Evolutionary conservation across 306 rosid species (phyloP), one percentile per base, ranked within the genome.

Genomic region (Vigna nakashimae): DNA sequence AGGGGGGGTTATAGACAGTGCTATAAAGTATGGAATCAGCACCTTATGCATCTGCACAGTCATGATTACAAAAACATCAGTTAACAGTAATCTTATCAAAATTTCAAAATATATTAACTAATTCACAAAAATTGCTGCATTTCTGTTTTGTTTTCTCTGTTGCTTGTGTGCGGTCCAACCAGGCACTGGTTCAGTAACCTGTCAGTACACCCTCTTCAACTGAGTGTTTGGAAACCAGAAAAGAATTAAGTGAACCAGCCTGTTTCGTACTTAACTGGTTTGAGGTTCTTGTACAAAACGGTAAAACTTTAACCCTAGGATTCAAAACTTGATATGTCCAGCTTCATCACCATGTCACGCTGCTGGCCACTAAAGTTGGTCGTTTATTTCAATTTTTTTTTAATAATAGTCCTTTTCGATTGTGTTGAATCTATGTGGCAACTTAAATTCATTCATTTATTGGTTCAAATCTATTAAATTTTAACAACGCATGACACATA

Each of bases 1-100:
- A 11, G 97, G 77, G 58, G 98, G 97, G 1, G 97, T 94, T 75
- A 89, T 85, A 81, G 80, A 85, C 69, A 94, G 57, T 42, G 91
- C 95, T 71, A 94, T 48, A 22, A 92, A 89, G 87, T 71, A 94
- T 65, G 98, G 98, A 78, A 90, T 81, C 83, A 92, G 79, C 80
- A 94, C 94, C 65, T 51, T 90, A 77, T 92, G 97, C 97, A 92
- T 94, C 97, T 94, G 97, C 79, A 79, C 10, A 59, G 36, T 77
- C 79, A 79, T 15, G 63, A 46, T 77, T 40, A 70, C 67, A 42
- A 45, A 48, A 57, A 78, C 26, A 74, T 34, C 7, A 80, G 56
- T 65, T 75, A 62, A 64, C 58, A 16, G 34, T 59, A n/a, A 66
- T 43, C 20, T 60, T 4, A 63, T 40, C 26, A 12, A 63, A 52